Evolutionary conservation across 352 stramenopile species (phyloP), one percentile per base, ranked within the genome.

Genomic region (Pythium plurisporium): DNA sequence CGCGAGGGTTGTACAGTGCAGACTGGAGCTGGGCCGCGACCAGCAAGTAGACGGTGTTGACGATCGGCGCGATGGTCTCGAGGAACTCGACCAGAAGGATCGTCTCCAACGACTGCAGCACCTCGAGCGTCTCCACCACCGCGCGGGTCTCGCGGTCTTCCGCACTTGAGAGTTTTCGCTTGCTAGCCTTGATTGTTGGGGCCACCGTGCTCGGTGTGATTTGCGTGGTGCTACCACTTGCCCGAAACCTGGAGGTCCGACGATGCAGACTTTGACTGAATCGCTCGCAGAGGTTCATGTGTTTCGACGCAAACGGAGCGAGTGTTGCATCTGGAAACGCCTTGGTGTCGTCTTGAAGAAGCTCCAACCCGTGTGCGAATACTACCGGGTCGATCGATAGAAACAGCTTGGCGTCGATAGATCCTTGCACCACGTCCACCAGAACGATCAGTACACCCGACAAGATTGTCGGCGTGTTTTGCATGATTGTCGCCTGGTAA

Each of bases 401-500:
- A n/a, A 19, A 6, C 36, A 10, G 6, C 10, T 12, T 22, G 36
- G 36, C 36, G 14, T 12, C n/a, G 15, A 43, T 43, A 43, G 36
- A 43, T 8, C 36, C 36, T 14, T 23, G 36, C 36, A 61, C 17
- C 4, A 57, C 7, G 34, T 67, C 59, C 8, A 59, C 2, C 10
- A 67, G 56, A 10, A 62, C 14, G 9, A 59, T 4, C 19, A 41
- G 46, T 1, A 45, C 43, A 0, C 50, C 43, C 15, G 38, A 12
- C 15, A 33, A 14, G 58, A 51, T 5, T 3, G 59, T 58, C 6
- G 51, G 52, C 9, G 40, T 49, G 14, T 7, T 58, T 30, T 67
- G 51, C 51, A 62, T 67, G 37, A 62, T 58, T 26, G 46, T 56
- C 10, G 51, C 50, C 38, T 67, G 59, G 31, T 61, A 67, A n/a